Conservation (phyloP, 495 filamentous ascomycete genomes). For the Lasiosphaeris hirsuta region DNA sequence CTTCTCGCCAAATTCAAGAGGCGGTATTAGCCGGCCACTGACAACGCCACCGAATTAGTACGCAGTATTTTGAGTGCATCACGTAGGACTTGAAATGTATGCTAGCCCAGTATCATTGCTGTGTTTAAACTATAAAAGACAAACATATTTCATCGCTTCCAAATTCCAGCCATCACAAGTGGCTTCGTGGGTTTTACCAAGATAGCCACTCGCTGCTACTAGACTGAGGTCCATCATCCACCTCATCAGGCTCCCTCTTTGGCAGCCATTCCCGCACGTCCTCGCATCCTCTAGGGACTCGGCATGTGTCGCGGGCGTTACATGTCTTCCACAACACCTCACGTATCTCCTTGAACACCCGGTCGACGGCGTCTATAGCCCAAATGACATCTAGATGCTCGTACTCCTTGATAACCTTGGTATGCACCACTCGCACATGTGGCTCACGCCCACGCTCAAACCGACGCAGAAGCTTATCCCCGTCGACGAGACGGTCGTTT, state of each 20-base stretch:
- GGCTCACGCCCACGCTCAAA: conserved; percentile 80
- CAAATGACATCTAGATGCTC: conserved; percentile 96
- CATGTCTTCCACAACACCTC: conserved; percentile 80
- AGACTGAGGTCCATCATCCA: conserved; percentile 18
- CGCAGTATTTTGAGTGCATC: no score
- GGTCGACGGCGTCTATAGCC: conserved; percentile 85
- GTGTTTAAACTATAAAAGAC: no score
- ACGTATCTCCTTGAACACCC: conserved; percentile 76
- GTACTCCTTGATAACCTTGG: conserved; percentile 82
- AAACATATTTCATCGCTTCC: no score
- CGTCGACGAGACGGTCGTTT: conserved; percentile 80
- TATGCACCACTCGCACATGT: conserved; percentile 73
- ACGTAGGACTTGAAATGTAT: no score
- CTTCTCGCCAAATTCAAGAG: no score
- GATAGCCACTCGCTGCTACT: conserved; percentile 28
- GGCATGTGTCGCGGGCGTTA: conserved; percentile 53
- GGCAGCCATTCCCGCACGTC: conserved; percentile 37
- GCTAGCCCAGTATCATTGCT: no score
- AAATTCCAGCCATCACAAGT: no score
- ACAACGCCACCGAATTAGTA: no score
- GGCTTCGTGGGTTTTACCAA: not conserved
- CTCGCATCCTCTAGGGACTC: conserved; percentile 63
- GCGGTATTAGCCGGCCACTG: no score
- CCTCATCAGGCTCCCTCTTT: conserved; percentile 12
- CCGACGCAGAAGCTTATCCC: conserved; percentile 64